Base-by-base conservation (phyloP, 768 basidiomycete species). In the Asterophora parasitica region DNA sequence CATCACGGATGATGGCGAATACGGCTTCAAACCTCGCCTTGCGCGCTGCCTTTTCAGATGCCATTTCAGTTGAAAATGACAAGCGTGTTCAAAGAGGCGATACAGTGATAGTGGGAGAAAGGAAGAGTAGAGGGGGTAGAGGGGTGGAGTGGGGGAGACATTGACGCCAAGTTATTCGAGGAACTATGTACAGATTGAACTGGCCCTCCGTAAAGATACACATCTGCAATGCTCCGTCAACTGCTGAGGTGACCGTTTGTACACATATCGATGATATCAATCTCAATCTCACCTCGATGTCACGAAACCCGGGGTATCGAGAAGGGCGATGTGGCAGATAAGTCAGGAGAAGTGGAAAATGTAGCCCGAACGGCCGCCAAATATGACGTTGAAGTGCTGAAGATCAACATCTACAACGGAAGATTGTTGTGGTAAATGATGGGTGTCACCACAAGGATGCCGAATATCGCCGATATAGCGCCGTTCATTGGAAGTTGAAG, bases 1-100 rank as follows among this genome's bases (percentile, higher is more conserved):
- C 92, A 51, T 86, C 79, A 12, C 83, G 78, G 56, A 97, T 78
- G 52, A 72, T 66, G 11, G 71, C 70, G 67, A 83, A 97, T 2
- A 86, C 84, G 20, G 61, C 73, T 58, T 86, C 76, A 68, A 98
- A 98, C 45, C 74, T 77, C 4, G 67, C 63, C 27, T 83, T 76
- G 48, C 70, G 68, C 31, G 47, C 48, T 16, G 55, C 48, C 43
- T 55, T 57, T 11, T 39, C 41, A 23, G n/a, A 37, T 11, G 53
- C 36, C 58, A 59, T 55, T 7, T 33, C 34, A 37, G 9, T 8
- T 1, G 5, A 30, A 11, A 23, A 19, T n/a, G 7, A n/a, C 23
- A 6, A 12, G 4, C 3, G 26, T 15, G 26, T 12, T 15, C n/a
- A 35, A 6, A 23, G 23, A 6, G 3, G 23, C 6, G 3, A 23